phyloP scores from a whole-genome alignment of 768 basidiomycete species.

The Daedaleopsis nitida region DNA sequence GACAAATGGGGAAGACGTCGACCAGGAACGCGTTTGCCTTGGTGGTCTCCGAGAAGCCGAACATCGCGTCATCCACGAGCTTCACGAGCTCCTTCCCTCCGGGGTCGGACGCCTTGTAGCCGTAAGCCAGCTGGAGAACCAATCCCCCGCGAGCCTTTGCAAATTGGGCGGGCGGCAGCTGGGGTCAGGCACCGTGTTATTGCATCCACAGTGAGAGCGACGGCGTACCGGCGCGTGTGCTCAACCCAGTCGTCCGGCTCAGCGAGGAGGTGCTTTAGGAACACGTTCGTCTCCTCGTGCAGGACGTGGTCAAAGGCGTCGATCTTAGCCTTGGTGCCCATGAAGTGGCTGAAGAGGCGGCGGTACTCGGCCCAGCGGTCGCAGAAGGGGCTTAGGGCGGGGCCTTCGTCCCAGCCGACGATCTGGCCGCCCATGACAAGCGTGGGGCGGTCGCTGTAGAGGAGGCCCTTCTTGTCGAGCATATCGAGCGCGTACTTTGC shows the following conservation, averaged over 20 bases:
- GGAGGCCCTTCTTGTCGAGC: conserved; percentile 28
- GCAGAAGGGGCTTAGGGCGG: conserved; percentile 21
- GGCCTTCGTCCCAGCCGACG: conserved; percentile 21
- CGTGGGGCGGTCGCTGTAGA: conserved; percentile 30
- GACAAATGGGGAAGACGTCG: conserved; percentile 29
- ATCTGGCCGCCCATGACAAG: conserved; percentile 27
- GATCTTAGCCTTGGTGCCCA: conserved; percentile 25
- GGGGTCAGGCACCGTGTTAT: not conserved
- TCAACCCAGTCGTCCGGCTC: conserved; percentile 24
- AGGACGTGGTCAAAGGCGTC: conserved; percentile 28
- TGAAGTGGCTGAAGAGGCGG: conserved; percentile 15
- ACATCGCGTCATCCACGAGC: conserved; percentile 32
- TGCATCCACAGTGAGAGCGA: not conserved
- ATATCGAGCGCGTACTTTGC: conserved; percentile 25
- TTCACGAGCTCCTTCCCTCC: conserved; percentile 38
- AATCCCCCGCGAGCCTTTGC: conserved; percentile 24
- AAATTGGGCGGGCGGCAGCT: not conserved
- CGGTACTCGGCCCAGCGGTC: conserved; percentile 24
- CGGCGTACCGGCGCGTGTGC: conserved; percentile 32
- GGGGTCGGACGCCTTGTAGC: conserved; percentile 24
- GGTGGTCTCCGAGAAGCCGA: conserved; percentile 24
- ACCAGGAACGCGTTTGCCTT: conserved; percentile 32
- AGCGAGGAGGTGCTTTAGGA: conserved; percentile 32
- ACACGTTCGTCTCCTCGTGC: conserved; percentile 30
- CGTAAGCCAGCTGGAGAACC: conserved; percentile 26